Evolutionary conservation across 345 rosid species (phyloP).

Genomic region (Citrus sp.): DNA sequence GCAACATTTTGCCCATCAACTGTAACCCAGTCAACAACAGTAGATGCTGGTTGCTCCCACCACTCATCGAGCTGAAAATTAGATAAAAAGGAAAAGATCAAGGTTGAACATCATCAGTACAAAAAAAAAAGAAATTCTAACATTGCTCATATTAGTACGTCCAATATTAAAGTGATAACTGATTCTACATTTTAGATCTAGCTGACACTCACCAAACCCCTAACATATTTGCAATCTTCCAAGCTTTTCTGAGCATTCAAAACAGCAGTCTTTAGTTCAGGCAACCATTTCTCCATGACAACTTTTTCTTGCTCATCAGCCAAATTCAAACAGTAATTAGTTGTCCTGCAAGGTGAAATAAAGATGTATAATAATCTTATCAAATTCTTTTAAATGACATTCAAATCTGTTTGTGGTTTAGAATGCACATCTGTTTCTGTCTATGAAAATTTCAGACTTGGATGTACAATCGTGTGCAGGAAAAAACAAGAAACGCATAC

Average conservation of each 20-base stretch:
- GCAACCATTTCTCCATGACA: slow-evolving; percentile 77
- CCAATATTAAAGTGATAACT: not conserved
- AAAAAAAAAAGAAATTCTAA: not conserved
- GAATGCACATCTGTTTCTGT: not conserved
- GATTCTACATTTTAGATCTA: not conserved
- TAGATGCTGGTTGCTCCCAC: slow-evolving; percentile 98
- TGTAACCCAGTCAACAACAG: slow-evolving; percentile 82
- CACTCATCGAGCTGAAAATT: slow-evolving; percentile 72
- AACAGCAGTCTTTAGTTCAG: slow-evolving; percentile 71
- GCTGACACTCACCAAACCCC: slow-evolving; percentile 71
- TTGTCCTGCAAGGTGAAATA: slow-evolving; percentile 48
- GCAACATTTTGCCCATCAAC: slow-evolving; percentile 84
- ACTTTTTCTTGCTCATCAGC: slow-evolving; percentile 83
- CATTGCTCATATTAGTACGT: not conserved
- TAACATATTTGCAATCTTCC: slow-evolving; percentile 74
- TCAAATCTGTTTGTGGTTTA: not conserved
- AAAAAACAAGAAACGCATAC: not conserved
- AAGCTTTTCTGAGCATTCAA: slow-evolving; percentile 66
- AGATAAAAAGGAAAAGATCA: not conserved
- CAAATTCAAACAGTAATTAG: slow-evolving; percentile 69
- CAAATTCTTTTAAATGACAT: not conserved
- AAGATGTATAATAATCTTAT: not conserved
- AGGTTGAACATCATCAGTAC: not conserved
- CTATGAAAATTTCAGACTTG: not conserved
- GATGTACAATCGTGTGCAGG: not conserved